Evolutionary conservation across 345 rosid genomes (phyloP).

Genomic region (Citrus inodora): DNA sequence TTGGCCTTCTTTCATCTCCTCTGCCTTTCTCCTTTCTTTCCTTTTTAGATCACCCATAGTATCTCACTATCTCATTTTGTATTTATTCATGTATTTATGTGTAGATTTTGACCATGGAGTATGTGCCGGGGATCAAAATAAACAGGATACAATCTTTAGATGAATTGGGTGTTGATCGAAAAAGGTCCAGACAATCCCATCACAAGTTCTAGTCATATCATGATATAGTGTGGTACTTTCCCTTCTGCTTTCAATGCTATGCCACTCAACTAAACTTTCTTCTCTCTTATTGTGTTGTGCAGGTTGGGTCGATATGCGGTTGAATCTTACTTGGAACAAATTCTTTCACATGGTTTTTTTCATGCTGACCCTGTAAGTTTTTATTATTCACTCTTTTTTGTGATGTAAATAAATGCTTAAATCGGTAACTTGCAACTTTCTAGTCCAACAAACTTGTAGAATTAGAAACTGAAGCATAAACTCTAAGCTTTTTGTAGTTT

Average conservation of each 20-base stretch:
- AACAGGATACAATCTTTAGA: slow-evolving; percentile 87
- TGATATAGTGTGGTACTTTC: background rate
- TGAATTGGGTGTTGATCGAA: slow-evolving; percentile 87
- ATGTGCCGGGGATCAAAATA: slow-evolving; percentile 98
- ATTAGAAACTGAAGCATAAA: background rate
- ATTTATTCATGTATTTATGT: slow-evolving; percentile 13
- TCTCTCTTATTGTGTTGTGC: slow-evolving; percentile 19
- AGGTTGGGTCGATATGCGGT: slow-evolving; percentile 95
- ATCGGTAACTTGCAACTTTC: background rate
- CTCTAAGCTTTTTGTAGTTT: background rate
- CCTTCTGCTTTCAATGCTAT: background rate
- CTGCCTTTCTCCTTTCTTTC: background rate
- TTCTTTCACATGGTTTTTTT: slow-evolving; percentile 96
- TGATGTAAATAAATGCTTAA: background rate
- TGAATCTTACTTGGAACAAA: slow-evolving; percentile 98
- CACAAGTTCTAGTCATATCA: background rate
- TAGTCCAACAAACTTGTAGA: background rate
- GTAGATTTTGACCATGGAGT: slow-evolving; percentile 95
- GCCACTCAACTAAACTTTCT: slow-evolving; percentile 5
- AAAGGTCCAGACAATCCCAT: slow-evolving; percentile 51
- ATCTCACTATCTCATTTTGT: background rate
- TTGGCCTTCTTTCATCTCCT: background rate
- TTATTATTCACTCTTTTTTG: background rate
- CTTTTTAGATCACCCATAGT: background rate
- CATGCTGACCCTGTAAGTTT: slow-evolving; percentile 94